phyloP scores from a whole-genome alignment of 495 filamentous ascomycete genomes.

The Penicillium tannophilum region DNA sequence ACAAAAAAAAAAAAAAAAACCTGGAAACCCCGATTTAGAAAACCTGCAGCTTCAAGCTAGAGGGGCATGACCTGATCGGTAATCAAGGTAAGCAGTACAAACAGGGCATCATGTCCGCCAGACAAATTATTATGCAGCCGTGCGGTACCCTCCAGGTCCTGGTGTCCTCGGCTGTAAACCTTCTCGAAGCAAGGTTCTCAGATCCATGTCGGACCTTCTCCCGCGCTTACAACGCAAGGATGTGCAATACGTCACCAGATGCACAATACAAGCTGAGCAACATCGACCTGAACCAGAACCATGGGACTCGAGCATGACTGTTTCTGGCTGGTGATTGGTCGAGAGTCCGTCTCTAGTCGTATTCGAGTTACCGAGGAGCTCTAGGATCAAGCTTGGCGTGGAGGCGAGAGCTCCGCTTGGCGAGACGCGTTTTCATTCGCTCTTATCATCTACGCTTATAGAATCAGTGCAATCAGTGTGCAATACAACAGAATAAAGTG shows the following conservation, averaged over 20 bases:
- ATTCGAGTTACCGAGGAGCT: conserved; percentile 12
- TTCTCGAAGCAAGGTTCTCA: conserved; percentile 32
- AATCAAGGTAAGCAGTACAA: not conserved
- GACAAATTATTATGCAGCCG: too few species aligned
- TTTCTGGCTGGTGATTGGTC: not conserved
- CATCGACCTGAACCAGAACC: conserved; percentile 19
- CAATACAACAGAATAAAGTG: not conserved
- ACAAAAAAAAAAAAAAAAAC: conserved; percentile 2
- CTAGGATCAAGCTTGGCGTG: conserved; percentile 6
- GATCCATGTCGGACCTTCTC: conserved; percentile 15
- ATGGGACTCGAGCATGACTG: conserved; percentile 2
- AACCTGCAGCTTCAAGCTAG: not conserved
- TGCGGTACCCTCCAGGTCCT: too few species aligned
- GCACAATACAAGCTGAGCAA: conserved; percentile 11
- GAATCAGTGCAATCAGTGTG: too few species aligned
- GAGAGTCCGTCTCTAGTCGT: not conserved
- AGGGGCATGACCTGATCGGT: not conserved
- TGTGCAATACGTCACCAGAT: conserved; percentile 21
- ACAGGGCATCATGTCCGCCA: too few species aligned
- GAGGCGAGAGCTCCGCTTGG: not conserved
- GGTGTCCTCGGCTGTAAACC: not conserved
- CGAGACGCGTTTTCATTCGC: not conserved
- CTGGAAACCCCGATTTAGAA: not conserved
- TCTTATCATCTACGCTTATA: not conserved
- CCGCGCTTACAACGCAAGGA: conserved; percentile 16